These are phyloP conservation scores for Globisporangium okanoganense DNA, from an alignment of 352 stramenopile genomes.

Conservation along the genomic window DNA sequence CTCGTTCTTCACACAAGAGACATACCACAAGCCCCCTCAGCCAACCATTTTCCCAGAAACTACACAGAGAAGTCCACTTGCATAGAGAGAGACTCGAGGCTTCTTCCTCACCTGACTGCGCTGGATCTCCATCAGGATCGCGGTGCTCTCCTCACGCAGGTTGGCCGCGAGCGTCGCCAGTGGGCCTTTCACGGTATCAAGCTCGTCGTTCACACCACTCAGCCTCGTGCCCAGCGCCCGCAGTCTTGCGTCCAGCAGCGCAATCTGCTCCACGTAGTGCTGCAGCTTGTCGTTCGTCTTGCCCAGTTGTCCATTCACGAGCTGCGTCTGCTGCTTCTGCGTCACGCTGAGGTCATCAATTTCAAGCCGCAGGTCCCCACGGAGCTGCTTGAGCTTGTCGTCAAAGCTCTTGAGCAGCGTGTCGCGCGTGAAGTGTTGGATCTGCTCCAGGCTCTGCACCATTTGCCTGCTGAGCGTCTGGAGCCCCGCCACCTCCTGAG, in stretches of 20 bases:
- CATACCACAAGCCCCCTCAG: not conserved
- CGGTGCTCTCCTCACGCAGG: slow-evolving; percentile 62
- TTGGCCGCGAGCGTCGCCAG: slow-evolving; percentile 55
- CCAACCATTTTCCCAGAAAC: too few relatives aligned
- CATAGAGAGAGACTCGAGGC: not conserved
- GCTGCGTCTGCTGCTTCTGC: slow-evolving; percentile 23
- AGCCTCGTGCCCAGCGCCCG: slow-evolving; percentile 24
- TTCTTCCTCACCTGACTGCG: slow-evolving; percentile 41
- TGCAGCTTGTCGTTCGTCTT: slow-evolving; percentile 29
- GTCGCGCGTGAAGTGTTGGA: slow-evolving; percentile 41
- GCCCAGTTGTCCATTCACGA: slow-evolving; percentile 25
- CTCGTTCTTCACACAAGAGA: slow-evolving; percentile 35
- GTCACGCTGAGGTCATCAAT: slow-evolving; percentile 19
- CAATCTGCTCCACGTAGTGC: slow-evolving; percentile 31
- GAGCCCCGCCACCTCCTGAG: slow-evolving; percentile 23
- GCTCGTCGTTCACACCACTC: slow-evolving; percentile 28
- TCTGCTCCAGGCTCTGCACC: slow-evolving; percentile 27
- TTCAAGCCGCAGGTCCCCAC: slow-evolving; percentile 20
- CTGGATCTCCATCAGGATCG: slow-evolving; percentile 62
- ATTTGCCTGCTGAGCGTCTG: slow-evolving; percentile 26
- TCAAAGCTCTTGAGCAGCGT: slow-evolving; percentile 37
- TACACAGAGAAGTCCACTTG: not conserved
- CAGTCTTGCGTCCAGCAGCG: slow-evolving; percentile 31
- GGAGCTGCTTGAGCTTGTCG: slow-evolving; percentile 25
- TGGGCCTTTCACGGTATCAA: slow-evolving; percentile 47